These are phyloP conservation scores for Lagenidium giganteum DNA, from an alignment of 352 stramenopile genomes.

Conservation along the genomic window DNA sequence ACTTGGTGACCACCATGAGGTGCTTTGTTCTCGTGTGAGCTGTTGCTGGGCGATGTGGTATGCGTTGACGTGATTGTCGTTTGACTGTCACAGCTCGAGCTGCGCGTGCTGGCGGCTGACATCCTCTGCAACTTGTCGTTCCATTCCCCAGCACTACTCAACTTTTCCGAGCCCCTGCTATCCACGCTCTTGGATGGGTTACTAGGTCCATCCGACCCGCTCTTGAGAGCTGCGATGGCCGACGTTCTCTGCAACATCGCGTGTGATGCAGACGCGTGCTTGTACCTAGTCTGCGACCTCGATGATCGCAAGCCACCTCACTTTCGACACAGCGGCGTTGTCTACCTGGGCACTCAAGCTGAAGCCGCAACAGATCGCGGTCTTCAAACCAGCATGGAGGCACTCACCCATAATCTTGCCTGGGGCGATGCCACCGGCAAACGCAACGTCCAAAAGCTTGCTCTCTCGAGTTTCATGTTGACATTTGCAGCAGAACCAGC, in stretches of 20 bases:
- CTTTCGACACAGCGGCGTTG: slow-evolving; percentile 45
- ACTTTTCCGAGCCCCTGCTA: not conserved
- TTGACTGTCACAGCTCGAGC: too few species aligned
- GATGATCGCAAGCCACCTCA: slow-evolving; percentile 41
- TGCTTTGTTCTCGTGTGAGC: too few species aligned
- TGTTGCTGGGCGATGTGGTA: too few species aligned
- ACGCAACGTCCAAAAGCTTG: slow-evolving; percentile 62
- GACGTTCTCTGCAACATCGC: slow-evolving; percentile 65
- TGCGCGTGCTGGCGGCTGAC: slow-evolving; percentile 8
- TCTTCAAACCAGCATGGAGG: slow-evolving; percentile 59
- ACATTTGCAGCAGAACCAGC: slow-evolving; percentile 35
- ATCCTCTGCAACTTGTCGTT: slow-evolving; percentile 16
- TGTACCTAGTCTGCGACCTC: slow-evolving; percentile 65
- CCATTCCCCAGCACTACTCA: slow-evolving; percentile 6
- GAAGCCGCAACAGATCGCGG: slow-evolving; percentile 29
- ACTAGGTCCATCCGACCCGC: not conserved
- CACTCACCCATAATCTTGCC: slow-evolving; percentile 63
- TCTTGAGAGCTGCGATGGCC: slow-evolving; percentile 23
- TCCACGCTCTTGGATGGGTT: not conserved
- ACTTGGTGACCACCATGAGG: slow-evolving; percentile 11
- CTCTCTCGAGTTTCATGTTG: slow-evolving; percentile 53
- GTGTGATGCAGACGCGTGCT: slow-evolving; percentile 33
- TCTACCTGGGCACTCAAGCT: slow-evolving; percentile 47
- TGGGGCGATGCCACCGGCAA: slow-evolving; percentile 70
- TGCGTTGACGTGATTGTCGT: too few species aligned